Evolutionary conservation across 805 yeast genomes (phyloP), one percentile per base, ranked within the genome.

Genomic region (Wickerhamiella allomyrinae): DNA sequence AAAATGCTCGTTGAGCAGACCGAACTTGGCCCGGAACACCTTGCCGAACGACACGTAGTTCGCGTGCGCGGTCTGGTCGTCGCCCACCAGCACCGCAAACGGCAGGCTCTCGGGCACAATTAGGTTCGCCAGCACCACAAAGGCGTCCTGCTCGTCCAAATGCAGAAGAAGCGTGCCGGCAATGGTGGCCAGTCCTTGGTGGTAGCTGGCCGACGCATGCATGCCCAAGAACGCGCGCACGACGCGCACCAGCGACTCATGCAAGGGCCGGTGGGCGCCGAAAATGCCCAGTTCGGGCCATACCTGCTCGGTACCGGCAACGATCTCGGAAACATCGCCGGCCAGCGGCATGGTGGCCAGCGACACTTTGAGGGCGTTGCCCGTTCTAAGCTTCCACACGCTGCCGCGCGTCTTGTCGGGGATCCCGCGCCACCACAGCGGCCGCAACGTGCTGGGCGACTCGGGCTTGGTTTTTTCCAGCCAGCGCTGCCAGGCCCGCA

Each of bases 361-460:
- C 5, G 19, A 11, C 14, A 14, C 35, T 14, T 14, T 31, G 19
- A 59, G 45, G 20, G 49, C 49, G 43, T 62, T 62, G 2, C 68
- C 70, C 25, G 70, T 56, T 45, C 66, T 70, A 36, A 56, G 56
- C 45, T 57, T 53, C 86, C 86, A 79, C 2, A 77, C 61, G 9
- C 56, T 54, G 5, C 62, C 55, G 35, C 86, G 60, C 5, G 65
- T 51, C 17, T 53, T 52, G n/a, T 50, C 27, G 1, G 80, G 76
- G 3, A 76, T 53, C 4, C 77, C 77, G 27, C 77, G 58, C 80
- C 80, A 75, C 73, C 77, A 73, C 24, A 74, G 56, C 46, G 74
- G 77, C 36, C 77, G 61, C 5, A 41, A 27, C 69, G 65, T 17
- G 60, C 51, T 1, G 70, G 61, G 5, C 5, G 29, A 24, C 15